Evolutionary conservation across 495 filamentous ascomycete genomes (phyloP), one percentile per base, ranked within the genome.

Genomic region (Neurospora cerealis): DNA sequence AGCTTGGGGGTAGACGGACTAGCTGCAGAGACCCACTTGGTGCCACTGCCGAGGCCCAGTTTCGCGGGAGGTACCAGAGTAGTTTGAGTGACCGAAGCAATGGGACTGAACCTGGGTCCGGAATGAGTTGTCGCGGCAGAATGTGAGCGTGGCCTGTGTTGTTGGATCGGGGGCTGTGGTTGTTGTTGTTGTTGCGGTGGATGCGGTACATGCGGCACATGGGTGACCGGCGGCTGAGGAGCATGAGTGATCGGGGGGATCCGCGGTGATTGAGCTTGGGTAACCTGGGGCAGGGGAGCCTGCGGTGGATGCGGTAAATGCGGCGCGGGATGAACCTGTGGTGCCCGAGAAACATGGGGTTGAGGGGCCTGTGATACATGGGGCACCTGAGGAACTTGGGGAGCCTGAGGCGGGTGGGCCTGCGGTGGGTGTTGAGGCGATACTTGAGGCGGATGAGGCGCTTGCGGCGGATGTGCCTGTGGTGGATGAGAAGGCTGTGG

Each of bases 1-100:
- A 70, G 70, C 39, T 71, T 77, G 0, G 86, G 86, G 24, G 86
- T 88, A 21, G 86, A 84, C 5, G 85, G 82, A 0, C 83, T 85
- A 19, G 84, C 77, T 1, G 74, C 80, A 28, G 81, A 79, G 6
- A 78, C 81, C 86, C 87, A 88, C 76, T 83, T 85, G 2, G 87
- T 89, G 17, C 81, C 83, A 70, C 80, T 83, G 2, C 85, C 86
- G 15, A 78, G 72, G 4, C 71, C 34, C 28, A 79, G 34, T 42
- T 74, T 78, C 3, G 46, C 21, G 1, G 72, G 71, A 41, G 77
- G 32, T 9, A 15, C 37, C 32, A 72, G 54, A 3, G 71, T 46
- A 15, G 79, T 77, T 44, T 77, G 77, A 9, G 77, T 76, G 10
- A 73, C 70, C n/a, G 76, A 70, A 60, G 71, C 17, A 3, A 70